These are phyloP conservation scores for Laetiporus sulphureus DNA, from an alignment of 1,284 basidiomycete species.

Conservation along the genomic window DNA sequence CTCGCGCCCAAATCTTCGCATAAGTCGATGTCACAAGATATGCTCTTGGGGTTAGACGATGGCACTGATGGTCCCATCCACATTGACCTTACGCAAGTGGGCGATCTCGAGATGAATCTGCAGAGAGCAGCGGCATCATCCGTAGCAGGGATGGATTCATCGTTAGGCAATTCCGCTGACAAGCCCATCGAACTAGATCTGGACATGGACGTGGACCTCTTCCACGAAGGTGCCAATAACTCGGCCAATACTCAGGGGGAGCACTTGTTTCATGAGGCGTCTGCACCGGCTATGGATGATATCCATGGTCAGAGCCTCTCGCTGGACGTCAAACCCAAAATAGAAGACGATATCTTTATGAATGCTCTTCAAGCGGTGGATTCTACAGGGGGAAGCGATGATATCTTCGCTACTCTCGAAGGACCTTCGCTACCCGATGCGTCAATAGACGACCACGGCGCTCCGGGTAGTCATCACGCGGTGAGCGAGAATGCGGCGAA, in stretches of 20 bases:
- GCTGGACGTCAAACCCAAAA: conserved; percentile 15
- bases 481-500: conserved; percentile 6
- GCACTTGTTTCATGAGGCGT: not conserved
- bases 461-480: not conserved
- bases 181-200: conserved; percentile 76
- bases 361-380: conserved; percentile 9
- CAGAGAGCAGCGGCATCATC: conserved; percentile 6
- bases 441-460: not conserved
- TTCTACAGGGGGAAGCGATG: conserved; percentile 6
- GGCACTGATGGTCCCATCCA: conserved; percentile 27
- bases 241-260: not conserved
- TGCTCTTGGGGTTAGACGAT: conserved; percentile 46
- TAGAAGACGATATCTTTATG: conserved; percentile 18
- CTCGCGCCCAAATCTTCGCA: conserved; percentile 71
- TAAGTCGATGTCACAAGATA: conserved; percentile 47
- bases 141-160: conserved; percentile 24
- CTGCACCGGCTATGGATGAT: not conserved
- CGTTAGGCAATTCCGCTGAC: conserved; percentile 59
- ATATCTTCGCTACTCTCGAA: conserved; percentile 17
- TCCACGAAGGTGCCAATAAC: conserved; percentile 10
- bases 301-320: not conserved
- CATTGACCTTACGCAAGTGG: conserved; percentile 35
- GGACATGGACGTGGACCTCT: conserved; percentile 59
- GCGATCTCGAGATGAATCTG: conserved; percentile 27
- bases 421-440: not conserved